phyloP scores from a whole-genome alignment of 257 asterid species.

The Penstemon eatonii region DNA sequence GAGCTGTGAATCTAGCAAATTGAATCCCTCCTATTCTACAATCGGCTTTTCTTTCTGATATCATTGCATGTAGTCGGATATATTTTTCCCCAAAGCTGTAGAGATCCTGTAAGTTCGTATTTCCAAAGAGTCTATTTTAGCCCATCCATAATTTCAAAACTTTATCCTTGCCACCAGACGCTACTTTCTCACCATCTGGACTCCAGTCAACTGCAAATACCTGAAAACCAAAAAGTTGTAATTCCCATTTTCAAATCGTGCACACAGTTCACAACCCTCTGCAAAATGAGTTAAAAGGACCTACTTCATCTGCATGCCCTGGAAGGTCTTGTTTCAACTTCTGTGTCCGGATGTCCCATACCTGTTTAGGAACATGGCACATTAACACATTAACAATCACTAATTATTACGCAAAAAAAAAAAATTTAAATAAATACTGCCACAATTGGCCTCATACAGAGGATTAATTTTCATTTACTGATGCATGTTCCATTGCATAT shows the following conservation, averaged over 20 bases:
- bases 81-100: background rate
- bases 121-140: slow-evolving; percentile 18
- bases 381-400: slow-evolving; percentile 28
- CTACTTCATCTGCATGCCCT: slow-evolving; percentile 96
- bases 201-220: slow-evolving; percentile 99
- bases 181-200: slow-evolving; percentile 98
- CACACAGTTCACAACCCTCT: background rate
- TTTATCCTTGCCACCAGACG: slow-evolving; percentile 90
- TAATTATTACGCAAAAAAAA: background rate
- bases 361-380: slow-evolving; percentile 40
- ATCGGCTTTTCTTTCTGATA: background rate
- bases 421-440: background rate
- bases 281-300: background rate
- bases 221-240: slow-evolving; percentile 36
- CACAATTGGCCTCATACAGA: background rate
- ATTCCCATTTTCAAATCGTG: background rate
- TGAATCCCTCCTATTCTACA: background rate
- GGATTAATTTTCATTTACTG: background rate
- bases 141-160: slow-evolving; percentile 98
- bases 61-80: background rate
- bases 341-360: slow-evolving; percentile 87
- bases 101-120: background rate
- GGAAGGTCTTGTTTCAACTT: slow-evolving; percentile 97
- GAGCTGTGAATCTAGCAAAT: background rate
- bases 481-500: background rate